Base-by-base conservation (phyloP, 2,329 filamentous ascomycete species). In the Aspergillus clavatus region DNA sequence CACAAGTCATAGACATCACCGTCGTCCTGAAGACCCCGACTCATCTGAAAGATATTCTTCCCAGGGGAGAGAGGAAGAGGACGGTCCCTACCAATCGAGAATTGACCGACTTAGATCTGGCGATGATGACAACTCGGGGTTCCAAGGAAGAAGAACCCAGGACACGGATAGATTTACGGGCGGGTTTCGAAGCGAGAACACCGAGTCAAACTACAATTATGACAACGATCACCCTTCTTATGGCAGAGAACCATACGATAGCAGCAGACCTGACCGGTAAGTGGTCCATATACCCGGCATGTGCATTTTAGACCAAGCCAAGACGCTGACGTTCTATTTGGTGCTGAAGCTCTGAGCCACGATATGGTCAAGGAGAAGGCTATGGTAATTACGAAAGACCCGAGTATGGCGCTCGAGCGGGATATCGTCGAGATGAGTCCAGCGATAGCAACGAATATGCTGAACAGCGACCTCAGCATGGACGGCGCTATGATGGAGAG, bases 381-480 rank as follows among this genome's bases (percentile, higher is more conserved):
- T 52, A 55, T 42, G 50, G 47, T 23, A 48, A 50, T 8, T 48
- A 45, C 37, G 47, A 46, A 28, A 49, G 47, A 21, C 42, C 50
- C 31, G 46, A 40, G 10, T 44, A 52, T 45, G 46, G 41, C 24
- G 37, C 47, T 19, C 44, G 36, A 22, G 47, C 50, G 27, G 55
- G 55, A 21, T 46, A 50, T 36, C 51, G 52, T 38, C 48, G 47
- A 12, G 43, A 54, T 22, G 47, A 54, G 37, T 54, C 57, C n/a
- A 43, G 47, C 8, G 46, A 51, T 14, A 52, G 51, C 16, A 50
- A 51, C 41, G 55, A 54, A 14, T 57, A 57, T 42, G 48, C 42
- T 14, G 57, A 63, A 36, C 44, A 53, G 38, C 51, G 44, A 23
- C 48, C 53, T 46, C 56, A 46, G 29, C 41, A 55, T 38, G 55